Evolutionary conservation across 2,329 filamentous ascomycete genomes (phyloP).

Genomic region (Fusarium concolor): DNA sequence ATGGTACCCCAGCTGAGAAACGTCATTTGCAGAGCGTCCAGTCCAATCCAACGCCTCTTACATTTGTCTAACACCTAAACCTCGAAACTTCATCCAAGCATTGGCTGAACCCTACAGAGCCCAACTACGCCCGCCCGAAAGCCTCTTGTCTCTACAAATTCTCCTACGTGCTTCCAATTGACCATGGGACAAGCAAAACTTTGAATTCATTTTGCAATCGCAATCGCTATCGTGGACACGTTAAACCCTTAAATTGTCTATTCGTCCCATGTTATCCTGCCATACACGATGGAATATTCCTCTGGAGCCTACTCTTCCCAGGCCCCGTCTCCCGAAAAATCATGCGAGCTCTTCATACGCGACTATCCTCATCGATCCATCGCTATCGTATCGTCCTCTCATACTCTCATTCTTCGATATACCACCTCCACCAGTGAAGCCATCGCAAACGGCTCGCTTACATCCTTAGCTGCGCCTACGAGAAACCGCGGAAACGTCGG

Average conservation of each 20-base stretch:
- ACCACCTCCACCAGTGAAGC: constrained; percentile 72
- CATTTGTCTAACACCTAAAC: constrained; percentile 38
- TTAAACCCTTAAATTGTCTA: constrained; percentile 23
- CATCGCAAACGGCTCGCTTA: constrained; percentile 68
- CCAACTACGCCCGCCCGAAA: constrained; percentile 10
- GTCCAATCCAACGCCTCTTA: constrained; percentile 25
- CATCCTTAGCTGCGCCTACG: constrained; percentile 62
- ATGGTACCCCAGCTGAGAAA: constrained; percentile 38
- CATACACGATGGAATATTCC: constrained; percentile 61
- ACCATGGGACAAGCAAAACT: constrained; percentile 23
- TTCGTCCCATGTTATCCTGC: constrained; percentile 17
- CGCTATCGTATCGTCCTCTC: constrained; percentile 81
- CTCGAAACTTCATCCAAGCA: constrained; percentile 34
- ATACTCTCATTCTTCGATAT: constrained; percentile 87
- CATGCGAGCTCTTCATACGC: constrained; percentile 84
- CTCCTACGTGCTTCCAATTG: not conserved
- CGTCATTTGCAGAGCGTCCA: constrained; percentile 34
- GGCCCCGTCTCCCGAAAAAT: constrained; percentile 65
- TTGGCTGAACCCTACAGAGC: constrained; percentile 16
- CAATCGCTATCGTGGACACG: constrained; percentile 11
- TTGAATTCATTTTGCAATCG: constrained; percentile 25
- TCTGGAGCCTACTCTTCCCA: constrained; percentile 59
- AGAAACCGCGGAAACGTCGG: constrained; percentile 57
- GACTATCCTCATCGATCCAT: constrained; percentile 90
- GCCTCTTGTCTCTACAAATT: not conserved